Evolutionary conservation across 2,329 filamentous ascomycete species (phyloP), one percentile per base, ranked within the genome.

Genomic region (Exserohilum turcica): DNA sequence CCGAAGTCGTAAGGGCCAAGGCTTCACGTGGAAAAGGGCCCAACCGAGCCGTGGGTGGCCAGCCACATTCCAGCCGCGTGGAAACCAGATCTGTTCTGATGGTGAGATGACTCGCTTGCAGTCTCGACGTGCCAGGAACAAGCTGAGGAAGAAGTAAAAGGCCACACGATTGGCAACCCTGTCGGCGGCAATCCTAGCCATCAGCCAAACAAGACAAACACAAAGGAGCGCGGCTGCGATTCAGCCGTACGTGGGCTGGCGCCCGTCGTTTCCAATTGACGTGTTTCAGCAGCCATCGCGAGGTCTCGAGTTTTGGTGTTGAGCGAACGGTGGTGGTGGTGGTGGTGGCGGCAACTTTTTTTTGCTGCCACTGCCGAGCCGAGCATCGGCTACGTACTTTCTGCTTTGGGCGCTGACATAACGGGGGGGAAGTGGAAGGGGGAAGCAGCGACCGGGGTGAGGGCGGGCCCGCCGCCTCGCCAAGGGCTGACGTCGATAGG

Each of bases 401-500:
- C 10, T 37, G 16, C 9, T 21, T 37, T 37, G 35, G 21, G 21
- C 21, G 47, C 47, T 50, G 47, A 50, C 47, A 47, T 48, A 48
- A 52, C 39, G 49, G 12, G 24, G n/a, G n/a, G n/a, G n/a, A n/a
- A n/a, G n/a, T n/a, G n/a, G n/a, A 27, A 40, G 15, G 18, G 15
- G 35, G 24, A 29, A 29, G 35, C 8, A 36, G 29, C 27, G 43
- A 48, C 37, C 33, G 12, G 36, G 36, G 39, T 27, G 45, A 52
- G 33, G 31, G 44, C 35, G 35, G 32, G 35, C 32, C 50, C 38
- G 43, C 32, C 35, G 49, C 18, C 42, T 43, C 56, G 48, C 45
- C 42, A 55, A 46, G 45, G 42, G 32, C 53, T 55, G 57, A 57
- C 57, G 51, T 58, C 54, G 51, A 43, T 44, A 50, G 52, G 42